Evolutionary conservation across 805 yeast genomes (phyloP).

Genomic region (Pichia heedii): DNA sequence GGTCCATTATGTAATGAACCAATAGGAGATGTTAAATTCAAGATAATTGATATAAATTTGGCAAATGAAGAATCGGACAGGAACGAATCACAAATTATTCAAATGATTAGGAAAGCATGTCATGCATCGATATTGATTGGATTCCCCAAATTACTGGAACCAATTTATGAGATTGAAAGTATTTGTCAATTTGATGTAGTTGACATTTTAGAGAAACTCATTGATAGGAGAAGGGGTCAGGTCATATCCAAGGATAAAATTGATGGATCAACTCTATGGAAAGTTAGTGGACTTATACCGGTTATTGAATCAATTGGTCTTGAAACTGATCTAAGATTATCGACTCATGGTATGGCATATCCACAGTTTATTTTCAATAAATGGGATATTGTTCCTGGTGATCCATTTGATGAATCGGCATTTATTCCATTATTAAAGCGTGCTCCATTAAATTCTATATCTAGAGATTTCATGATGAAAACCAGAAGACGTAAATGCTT

Average conservation of each 20-base stretch:
- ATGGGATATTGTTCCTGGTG: constrained; percentile 84
- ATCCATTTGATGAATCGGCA: constrained; percentile 67
- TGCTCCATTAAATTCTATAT: constrained; percentile 59
- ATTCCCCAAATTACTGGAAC: constrained; percentile 73
- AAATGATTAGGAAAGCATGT: constrained; percentile 77
- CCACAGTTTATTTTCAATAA: constrained; percentile 54
- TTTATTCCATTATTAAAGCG: constrained; percentile 64
- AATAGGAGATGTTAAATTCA: constrained; percentile 59
- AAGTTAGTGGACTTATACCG: constrained; percentile 60
- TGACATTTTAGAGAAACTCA: constrained; percentile 22
- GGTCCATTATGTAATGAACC: constrained; percentile 94
- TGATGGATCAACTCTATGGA: constrained; percentile 63
- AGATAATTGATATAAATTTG: constrained; percentile 51
- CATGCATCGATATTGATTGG: constrained; percentile 74
- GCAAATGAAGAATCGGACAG: constrained; percentile 40
- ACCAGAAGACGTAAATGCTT: constrained; percentile 86
- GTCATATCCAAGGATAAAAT: constrained; percentile 41
- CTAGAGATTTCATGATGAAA: constrained; percentile 84
- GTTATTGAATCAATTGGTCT: constrained; percentile 87
- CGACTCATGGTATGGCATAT: constrained; percentile 72
- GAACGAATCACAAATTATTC: constrained; percentile 64
- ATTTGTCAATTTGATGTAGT: constrained; percentile 39
- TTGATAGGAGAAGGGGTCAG: constrained; percentile 66
- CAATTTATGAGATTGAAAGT: constrained; percentile 54
- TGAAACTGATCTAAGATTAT: constrained; percentile 73